phyloP scores from a whole-genome alignment of 805 yeast genomes.

The Ogataea ganodermae region DNA sequence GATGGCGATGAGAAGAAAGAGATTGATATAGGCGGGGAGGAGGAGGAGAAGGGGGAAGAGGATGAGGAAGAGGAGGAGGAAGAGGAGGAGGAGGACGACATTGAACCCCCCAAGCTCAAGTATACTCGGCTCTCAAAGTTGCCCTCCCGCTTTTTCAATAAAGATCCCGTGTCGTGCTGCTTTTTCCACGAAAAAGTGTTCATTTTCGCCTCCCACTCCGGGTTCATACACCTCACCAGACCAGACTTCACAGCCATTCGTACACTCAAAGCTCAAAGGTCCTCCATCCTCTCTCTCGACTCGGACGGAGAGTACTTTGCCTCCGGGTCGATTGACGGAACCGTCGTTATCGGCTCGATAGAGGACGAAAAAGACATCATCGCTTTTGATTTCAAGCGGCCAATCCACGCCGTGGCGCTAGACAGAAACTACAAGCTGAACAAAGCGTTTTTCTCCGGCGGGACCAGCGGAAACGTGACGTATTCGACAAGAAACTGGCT shows the following conservation, averaged over 20 bases:
- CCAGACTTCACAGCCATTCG: constrained; percentile 63
- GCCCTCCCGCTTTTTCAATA: constrained; percentile 68
- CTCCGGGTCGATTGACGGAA: constrained; percentile 92
- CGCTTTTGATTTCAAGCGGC: constrained; percentile 83
- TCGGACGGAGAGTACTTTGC: constrained; percentile 77
- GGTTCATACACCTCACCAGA: constrained; percentile 67
- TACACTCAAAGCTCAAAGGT: constrained; percentile 80
- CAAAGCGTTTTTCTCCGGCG: constrained; percentile 79
- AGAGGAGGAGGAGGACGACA: constrained; percentile 47
- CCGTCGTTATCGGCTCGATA: constrained; percentile 78
- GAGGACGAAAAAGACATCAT: constrained; percentile 60
- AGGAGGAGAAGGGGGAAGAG: constrained; percentile 14
- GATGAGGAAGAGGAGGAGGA: constrained; percentile 39
- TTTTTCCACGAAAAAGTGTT: constrained; percentile 59
- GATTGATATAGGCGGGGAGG: constrained; percentile 33
- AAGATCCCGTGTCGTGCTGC: constrained; percentile 79
- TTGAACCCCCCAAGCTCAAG: constrained; percentile 70
- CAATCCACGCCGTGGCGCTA: constrained; percentile 82
- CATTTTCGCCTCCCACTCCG: constrained; percentile 89
- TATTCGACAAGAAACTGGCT: constrained; percentile 83
- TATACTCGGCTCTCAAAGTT: constrained; percentile 69
- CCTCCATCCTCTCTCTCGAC: constrained; percentile 74
- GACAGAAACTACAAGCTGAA: constrained; percentile 66
- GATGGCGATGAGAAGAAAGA: no score
- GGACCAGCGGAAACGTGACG: constrained; percentile 81